A percentile compares a stretch with the other conserved stretches of the same genome.
These are phyloP conservation scores for Leishmania tarentolae DNA, from an alignment of 208 protist species.

Conservation along the genomic window DNA sequence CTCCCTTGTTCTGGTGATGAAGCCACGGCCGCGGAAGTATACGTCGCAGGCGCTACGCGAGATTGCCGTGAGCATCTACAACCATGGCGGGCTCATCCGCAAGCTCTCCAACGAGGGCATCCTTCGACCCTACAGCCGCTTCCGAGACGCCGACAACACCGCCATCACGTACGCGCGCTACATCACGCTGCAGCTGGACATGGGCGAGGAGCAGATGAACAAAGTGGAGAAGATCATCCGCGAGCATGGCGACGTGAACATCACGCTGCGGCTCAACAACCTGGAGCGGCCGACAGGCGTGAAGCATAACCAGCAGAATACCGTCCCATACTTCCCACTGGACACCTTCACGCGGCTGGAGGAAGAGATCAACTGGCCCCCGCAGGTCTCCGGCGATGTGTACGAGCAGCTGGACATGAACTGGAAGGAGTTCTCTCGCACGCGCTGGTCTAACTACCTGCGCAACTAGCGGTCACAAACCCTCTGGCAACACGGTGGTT, in stretches of 20 bases:
- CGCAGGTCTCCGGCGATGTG: conserved; percentile 83
- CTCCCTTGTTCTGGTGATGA: conserved; percentile 84
- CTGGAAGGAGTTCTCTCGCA: conserved; percentile 93
- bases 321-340: conserved; percentile 70
- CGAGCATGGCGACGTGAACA: conserved; percentile 85
- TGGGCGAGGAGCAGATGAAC: conserved; percentile 83
- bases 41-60: conserved; percentile 83
- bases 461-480: conserved; percentile 43
- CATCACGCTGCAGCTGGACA: conserved; percentile 82
- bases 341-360: conserved; percentile 87
- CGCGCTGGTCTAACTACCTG: conserved; percentile 88
- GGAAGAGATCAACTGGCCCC: conserved; percentile 92
- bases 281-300: conserved; percentile 71
- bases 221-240: conserved; percentile 80
- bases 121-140: conserved; percentile 84
- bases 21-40: conserved; percentile 66
- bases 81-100: conserved; percentile 80
- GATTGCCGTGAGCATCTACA: conserved; percentile 74
- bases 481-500: background rate
- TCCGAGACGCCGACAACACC: conserved; percentile 81
- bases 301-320: conserved; percentile 59
- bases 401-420: conserved; percentile 92
- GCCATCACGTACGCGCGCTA: conserved; percentile 85
- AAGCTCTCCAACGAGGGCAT: conserved; percentile 88
- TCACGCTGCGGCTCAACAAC: conserved; percentile 72